These are phyloP conservation scores for Alternaria longipes DNA, from an alignment of 2,329 filamentous ascomycete species.

Conservation along the genomic window DNA sequence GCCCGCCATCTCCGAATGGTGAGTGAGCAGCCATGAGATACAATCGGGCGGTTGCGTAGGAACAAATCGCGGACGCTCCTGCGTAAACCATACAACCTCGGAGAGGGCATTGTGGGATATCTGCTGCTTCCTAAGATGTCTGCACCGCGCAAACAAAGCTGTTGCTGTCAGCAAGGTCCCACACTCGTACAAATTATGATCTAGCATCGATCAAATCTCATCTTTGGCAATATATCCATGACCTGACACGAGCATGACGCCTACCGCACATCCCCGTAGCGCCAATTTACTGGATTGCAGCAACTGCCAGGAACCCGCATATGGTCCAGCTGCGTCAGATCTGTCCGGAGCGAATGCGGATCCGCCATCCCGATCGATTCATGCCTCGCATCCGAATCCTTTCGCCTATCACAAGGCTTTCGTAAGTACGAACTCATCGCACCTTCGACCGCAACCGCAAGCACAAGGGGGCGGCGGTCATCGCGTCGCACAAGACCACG, in stretches of 20 bases:
- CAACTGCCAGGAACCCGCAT: constrained; percentile 17
- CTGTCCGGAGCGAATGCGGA: constrained; percentile 8
- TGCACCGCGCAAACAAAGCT: background rate
- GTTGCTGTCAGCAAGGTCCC: background rate
- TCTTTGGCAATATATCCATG: constrained; percentile 18
- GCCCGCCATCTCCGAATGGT: background rate
- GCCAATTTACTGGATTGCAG: constrained; percentile 21
- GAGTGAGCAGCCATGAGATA: constrained; percentile 1
- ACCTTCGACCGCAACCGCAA: background rate
- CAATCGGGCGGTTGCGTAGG: background rate
- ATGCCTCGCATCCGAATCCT: constrained; percentile 24
- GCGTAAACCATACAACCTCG: background rate
- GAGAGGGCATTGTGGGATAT: constrained; percentile 2
- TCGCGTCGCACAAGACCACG: constrained; percentile 13
- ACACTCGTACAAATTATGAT: constrained; percentile 15
- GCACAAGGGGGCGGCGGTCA: constrained; percentile 10
- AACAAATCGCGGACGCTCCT: background rate
- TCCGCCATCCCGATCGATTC: constrained; percentile 12
- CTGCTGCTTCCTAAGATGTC: constrained; percentile 1
- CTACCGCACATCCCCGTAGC: constrained; percentile 3
- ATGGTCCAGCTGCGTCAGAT: constrained; percentile 18
- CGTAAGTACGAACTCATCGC: constrained; percentile 15
- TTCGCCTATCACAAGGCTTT: constrained; percentile 35
- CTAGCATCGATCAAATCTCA: constrained; percentile 25
- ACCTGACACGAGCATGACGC: constrained; percentile 18